Conservation (phyloP, 2,329 filamentous ascomycete species). For the Paradendryphiella salina region DNA sequence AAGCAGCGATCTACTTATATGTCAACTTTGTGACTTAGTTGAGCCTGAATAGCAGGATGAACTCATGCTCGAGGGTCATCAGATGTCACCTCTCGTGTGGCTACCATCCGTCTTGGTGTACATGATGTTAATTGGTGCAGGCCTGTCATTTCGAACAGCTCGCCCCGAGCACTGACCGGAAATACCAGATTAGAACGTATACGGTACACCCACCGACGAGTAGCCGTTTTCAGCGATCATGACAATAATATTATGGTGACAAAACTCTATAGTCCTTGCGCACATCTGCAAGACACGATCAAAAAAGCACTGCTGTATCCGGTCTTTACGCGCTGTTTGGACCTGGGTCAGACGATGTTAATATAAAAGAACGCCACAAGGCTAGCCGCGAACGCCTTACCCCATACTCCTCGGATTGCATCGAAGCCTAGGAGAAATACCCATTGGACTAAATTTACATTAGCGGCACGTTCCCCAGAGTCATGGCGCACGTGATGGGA, state of each 20-base stretch:
- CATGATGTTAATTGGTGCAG: conserved; percentile 1
- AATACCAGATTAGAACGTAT: background rate
- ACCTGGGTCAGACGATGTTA: conserved; percentile 14
- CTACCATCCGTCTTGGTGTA: conserved; percentile 12
- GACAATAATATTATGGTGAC: background rate
- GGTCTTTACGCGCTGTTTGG: conserved; percentile 10
- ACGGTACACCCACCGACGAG: background rate
- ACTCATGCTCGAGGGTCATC: conserved; percentile 10
- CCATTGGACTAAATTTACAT: background rate
- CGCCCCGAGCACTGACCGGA: conserved; percentile 3
- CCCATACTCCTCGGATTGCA: conserved; percentile 5
- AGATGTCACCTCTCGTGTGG: conserved; percentile 7
- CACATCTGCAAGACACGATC: conserved; percentile 6
- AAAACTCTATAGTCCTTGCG: conserved; percentile 4
- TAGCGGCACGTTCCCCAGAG: background rate
- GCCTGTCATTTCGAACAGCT: conserved; percentile 9
- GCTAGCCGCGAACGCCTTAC: background rate
- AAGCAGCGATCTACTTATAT: conserved; percentile 16
- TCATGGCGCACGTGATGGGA: conserved; percentile 5
- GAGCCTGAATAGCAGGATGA: conserved; percentile 23
- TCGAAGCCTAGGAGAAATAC: background rate
- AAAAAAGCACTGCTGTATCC: conserved; percentile 10
- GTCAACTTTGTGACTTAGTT: conserved; percentile 2
- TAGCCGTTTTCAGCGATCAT: background rate
- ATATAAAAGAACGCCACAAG: conserved; percentile 12